Evolutionary conservation across 176 grass and related monocot genomes (phyloP), one percentile per base, ranked within the genome.

Genomic region (Dendrocalamus sinicus): DNA sequence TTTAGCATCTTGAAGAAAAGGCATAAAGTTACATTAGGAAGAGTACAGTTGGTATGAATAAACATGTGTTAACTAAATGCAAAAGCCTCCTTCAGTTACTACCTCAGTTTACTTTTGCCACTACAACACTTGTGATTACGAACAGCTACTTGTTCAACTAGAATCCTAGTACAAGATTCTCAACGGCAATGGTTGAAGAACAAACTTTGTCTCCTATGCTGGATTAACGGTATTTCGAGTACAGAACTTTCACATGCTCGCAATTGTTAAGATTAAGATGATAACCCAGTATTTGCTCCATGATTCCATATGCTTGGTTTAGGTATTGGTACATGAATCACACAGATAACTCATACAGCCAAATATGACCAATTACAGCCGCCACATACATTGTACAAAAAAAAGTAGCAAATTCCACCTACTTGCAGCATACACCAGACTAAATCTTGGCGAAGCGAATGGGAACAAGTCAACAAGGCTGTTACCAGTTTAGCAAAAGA

Each of bases 31-130:
- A 30, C 59, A 65, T 85, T 59, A 73, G 24, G 14, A 87, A 46
- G 16, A 71, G 74, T 82, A 65, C 23, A 74, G 50, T 79, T 48
- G 35, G 79, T 15, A 63, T 78, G 35, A 65, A 73, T 77, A 55
- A 30, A 8, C 67, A 46, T 65, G 43, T 51, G 79, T 55, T 59
- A 78, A 62, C 10, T n/a, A 78, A 75, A 87, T 58, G 60, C 51
- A 37, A 45, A 67, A 74, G 40, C 9, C 53, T 13, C 65, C 67
- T 52, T 23, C 39, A 17, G 20, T 63, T 86, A 82, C 46, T 66
- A 35, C 19, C 41, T 13, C 10, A 65, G 32, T 41, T 83, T 48
- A 63, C 67, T 77, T 78, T 11, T 48, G 32, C 17, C 19, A 54
- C 52, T 52, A 75, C 22, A 41, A 43, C 52, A 69, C 40, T 44